A percentile compares a stretch with the other conserved stretches of the same genome.
These are phyloP conservation scores for Thraustotheca clavata DNA, from an alignment of 352 stramenopile species.

Conservation along the genomic window DNA sequence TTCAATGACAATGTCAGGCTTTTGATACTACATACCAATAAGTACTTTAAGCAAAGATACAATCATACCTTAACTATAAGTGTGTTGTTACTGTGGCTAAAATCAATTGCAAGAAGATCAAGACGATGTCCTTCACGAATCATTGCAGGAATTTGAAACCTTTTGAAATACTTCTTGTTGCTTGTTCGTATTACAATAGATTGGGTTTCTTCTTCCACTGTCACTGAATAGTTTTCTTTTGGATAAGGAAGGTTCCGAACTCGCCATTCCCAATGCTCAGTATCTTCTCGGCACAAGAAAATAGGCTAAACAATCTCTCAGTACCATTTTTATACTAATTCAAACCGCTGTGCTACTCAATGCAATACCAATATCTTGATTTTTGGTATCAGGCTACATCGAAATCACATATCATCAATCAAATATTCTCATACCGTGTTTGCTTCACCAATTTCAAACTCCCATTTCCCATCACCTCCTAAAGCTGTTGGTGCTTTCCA, in stretches of 20 bases:
- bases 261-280: conserved; percentile 18
- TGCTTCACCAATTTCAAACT: conserved; percentile 16
- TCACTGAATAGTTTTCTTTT: conserved; percentile 21
- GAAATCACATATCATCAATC: background rate
- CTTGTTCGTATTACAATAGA: conserved; percentile 20
- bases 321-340: background rate
- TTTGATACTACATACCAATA: conserved; percentile 7
- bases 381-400: background rate
- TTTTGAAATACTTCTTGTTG: conserved; percentile 25
- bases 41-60: background rate
- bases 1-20: conserved; percentile 11
- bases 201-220: conserved; percentile 16
- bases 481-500: conserved; percentile 13
- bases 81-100: conserved; percentile 18
- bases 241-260: conserved; percentile 24
- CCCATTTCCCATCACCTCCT: conserved; percentile 16
- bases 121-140: background rate
- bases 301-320: conserved; percentile 6
- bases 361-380: conserved; percentile 14
- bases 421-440: background rate
- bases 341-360: background rate
- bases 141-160: conserved; percentile 22
- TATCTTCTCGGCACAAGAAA: conserved; percentile 12
- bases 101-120: background rate
- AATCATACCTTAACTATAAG: conserved; percentile 14